Conservation (phyloP, 2,329 filamentous ascomycete species). For the Hypoxylon sp. region DNA sequence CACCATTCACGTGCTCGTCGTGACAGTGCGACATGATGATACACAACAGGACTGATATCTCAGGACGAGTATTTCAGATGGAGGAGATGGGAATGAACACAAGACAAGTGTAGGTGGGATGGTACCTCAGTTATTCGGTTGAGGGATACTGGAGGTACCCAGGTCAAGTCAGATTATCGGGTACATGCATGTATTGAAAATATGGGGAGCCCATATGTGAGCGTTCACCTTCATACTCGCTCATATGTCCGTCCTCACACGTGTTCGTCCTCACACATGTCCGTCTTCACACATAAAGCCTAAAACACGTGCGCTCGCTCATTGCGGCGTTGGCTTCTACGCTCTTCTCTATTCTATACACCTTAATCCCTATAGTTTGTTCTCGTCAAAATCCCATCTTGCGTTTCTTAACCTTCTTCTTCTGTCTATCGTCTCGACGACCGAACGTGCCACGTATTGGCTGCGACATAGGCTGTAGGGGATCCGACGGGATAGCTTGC, state of each 20-base stretch:
- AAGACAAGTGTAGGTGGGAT: too few relatives aligned
- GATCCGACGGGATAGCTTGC: constrained; percentile 34
- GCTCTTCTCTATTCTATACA: too few relatives aligned
- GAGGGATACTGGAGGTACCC: background rate
- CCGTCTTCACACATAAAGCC: too few relatives aligned
- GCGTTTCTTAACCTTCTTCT: constrained; percentile 44
- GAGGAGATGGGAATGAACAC: too few relatives aligned
- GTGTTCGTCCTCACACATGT: too few relatives aligned
- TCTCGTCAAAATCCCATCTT: constrained; percentile 43
- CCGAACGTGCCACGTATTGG: constrained; percentile 43
- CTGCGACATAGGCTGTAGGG: constrained; percentile 44
- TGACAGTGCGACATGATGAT: constrained; percentile 56
- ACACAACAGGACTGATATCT: too few relatives aligned
- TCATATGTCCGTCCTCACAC: too few relatives aligned
- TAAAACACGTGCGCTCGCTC: too few relatives aligned
- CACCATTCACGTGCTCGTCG: constrained; percentile 57
- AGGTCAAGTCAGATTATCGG: constrained; percentile 17
- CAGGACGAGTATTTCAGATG: too few relatives aligned
- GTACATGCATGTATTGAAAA: constrained; percentile 28
- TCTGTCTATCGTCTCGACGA: constrained; percentile 38
- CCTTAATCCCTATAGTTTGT: background rate
- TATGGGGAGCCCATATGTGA: constrained; percentile 27
- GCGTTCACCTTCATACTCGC: background rate
- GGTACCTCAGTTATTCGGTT: too few relatives aligned
- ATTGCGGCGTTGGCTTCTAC: too few relatives aligned